These are phyloP conservation scores for Tillandsia fasciculata DNA, from an alignment of 176 grass and related monocot species.

Conservation along the genomic window DNA sequence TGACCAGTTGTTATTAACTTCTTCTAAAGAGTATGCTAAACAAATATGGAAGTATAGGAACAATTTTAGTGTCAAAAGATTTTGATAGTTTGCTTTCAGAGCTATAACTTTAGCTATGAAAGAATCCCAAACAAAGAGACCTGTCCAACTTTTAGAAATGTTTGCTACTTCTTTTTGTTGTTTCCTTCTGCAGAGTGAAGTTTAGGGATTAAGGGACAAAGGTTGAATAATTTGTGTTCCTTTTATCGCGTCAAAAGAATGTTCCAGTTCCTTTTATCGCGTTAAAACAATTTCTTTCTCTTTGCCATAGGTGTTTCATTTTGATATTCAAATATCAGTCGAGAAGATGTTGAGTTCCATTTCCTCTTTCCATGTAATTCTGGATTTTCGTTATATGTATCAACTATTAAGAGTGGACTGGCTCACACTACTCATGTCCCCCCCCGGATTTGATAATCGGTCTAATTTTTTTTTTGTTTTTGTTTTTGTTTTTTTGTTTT, in stretches of 20 bases:
- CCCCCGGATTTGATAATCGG: no score
- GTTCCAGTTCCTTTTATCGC: background rate
- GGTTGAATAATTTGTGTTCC: background rate
- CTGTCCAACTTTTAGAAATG: background rate
- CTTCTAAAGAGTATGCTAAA: background rate
- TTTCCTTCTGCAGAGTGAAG: no score
- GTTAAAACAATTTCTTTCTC: background rate
- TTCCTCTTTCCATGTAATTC: no score
- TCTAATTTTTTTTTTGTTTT: no score
- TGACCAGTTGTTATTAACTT: background rate
- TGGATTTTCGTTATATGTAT: no score
- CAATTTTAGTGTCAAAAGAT: background rate
- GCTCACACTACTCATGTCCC: no score
- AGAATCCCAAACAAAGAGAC: background rate
- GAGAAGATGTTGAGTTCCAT: no score
- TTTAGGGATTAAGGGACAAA: background rate
- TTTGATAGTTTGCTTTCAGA: background rate
- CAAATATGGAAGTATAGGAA: background rate
- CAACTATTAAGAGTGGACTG: no score
- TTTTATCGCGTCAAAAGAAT: background rate
- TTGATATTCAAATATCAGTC: background rate
- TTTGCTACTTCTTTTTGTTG: no score
- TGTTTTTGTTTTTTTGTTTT: no score
- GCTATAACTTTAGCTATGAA: background rate
- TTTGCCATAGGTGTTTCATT: background rate